Conservation (phyloP, 108 stramenopile species). For the Schizochytrium sp. region DNA sequence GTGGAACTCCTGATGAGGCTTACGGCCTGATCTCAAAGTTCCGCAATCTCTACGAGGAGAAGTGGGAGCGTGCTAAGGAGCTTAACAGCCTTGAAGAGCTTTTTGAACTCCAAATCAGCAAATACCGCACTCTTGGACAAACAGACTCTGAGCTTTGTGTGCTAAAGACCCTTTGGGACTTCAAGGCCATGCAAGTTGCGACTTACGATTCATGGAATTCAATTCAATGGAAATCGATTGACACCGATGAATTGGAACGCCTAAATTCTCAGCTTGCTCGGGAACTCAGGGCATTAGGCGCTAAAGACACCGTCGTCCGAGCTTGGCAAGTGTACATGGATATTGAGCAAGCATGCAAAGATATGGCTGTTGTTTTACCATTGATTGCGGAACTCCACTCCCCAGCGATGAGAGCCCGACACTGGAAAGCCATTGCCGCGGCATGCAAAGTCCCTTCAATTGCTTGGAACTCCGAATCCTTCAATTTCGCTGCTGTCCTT, state of each 20-base stretch:
- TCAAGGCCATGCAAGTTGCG: conserved; percentile 78
- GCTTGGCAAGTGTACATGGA: conserved; percentile 86
- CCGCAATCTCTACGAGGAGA: conserved; percentile 73
- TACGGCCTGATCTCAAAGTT: conserved; percentile 80
- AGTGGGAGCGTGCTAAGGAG: conserved; percentile 74
- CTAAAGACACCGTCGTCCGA: conserved; percentile 78
- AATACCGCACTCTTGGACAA: conserved; percentile 84
- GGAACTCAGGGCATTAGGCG: conserved; percentile 80
- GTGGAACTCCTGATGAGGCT: conserved; percentile 78
- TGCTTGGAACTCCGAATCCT: conserved; percentile 77
- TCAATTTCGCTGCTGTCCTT: conserved; percentile 82
- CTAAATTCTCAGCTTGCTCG: conserved; percentile 79
- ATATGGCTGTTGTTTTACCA: conserved; percentile 85
- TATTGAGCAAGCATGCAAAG: conserved; percentile 84
- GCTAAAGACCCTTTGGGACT: conserved; percentile 83
- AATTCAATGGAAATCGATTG: conserved; percentile 78
- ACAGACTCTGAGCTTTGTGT: conserved; percentile 82
- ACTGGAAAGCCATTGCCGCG: conserved; percentile 84
- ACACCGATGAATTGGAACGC: conserved; percentile 84
- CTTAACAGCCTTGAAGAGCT: conserved; percentile 87
- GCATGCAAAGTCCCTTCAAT: conserved; percentile 83
- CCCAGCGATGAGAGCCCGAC: conserved; percentile 82
- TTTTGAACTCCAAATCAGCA: conserved; percentile 84
- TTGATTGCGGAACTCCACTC: conserved; percentile 85
- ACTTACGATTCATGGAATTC: conserved; percentile 79